Conservation (phyloP, 1,139 yeast species). For the Taphrina populina region DNA sequence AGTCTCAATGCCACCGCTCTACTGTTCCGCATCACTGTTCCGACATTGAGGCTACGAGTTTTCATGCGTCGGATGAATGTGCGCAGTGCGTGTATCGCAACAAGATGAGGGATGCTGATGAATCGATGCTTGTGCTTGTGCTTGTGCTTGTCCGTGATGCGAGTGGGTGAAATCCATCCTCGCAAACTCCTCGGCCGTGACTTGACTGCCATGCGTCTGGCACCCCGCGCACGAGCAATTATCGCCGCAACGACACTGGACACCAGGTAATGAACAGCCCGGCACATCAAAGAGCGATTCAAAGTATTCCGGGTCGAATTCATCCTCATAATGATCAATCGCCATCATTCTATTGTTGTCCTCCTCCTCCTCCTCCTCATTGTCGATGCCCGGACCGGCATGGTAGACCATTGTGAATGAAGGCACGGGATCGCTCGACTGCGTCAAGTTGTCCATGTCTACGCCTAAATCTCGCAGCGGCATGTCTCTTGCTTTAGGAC, state of each 20-base stretch:
- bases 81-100: constrained; percentile 28
- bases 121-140: neutral
- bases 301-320: constrained; percentile 23
- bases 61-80: neutral
- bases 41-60: too few relatives aligned
- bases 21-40: too few relatives aligned
- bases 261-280: constrained; percentile 26
- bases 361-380: neutral
- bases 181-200: constrained; percentile 18
- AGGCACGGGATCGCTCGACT: constrained; percentile 12
- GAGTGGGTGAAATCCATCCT: constrained; percentile 28
- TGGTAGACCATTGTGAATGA: constrained; percentile 16
- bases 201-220: constrained; percentile 14
- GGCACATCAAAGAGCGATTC: constrained; percentile 26
- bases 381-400: neutral
- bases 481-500: constrained; percentile 21
- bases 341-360: constrained; percentile 1
- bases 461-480: constrained; percentile 6
- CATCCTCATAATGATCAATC: constrained; percentile 19
- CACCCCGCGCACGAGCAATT: constrained; percentile 28
- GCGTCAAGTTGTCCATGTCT: neutral
- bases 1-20: too few relatives aligned
- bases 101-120: constrained; percentile 23
- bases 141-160: too few relatives aligned
- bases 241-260: constrained; percentile 29